These are phyloP conservation scores for Punica granatum DNA, from an alignment of 345 rosid species.

Conservation along the genomic window DNA sequence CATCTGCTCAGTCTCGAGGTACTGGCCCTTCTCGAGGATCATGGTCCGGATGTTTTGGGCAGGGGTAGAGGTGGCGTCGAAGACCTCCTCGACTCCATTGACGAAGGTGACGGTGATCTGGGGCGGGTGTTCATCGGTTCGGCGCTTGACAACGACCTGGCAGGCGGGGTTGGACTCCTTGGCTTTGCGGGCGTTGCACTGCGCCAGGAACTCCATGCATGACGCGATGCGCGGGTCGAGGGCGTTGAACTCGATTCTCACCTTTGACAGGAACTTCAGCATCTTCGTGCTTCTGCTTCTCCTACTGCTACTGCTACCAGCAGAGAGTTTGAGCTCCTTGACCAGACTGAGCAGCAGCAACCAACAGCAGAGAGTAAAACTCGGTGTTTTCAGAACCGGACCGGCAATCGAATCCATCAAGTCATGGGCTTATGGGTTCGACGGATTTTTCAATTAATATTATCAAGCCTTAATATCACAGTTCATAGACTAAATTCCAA, in stretches of 20 bases:
- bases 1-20: constrained; percentile 85
- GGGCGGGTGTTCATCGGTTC: constrained; percentile 81
- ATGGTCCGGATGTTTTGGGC: constrained; percentile 73
- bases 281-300: constrained; percentile 22
- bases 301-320: too few relatives aligned
- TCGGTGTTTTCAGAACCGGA: too few relatives aligned
- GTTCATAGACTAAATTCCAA: too few relatives aligned
- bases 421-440: too few relatives aligned
- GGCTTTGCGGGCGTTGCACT: constrained; percentile 83
- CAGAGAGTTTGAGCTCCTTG: too few relatives aligned
- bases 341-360: too few relatives aligned
- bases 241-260: constrained; percentile 73
- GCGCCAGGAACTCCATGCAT: constrained; percentile 86
- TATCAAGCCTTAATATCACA: too few relatives aligned
- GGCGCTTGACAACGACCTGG: constrained; percentile 74
- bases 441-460: too few relatives aligned
- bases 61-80: constrained; percentile 68
- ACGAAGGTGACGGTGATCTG: constrained; percentile 80
- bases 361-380: too few relatives aligned
- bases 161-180: constrained; percentile 86
- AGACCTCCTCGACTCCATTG: constrained; percentile 73
- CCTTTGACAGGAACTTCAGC: constrained; percentile 88
- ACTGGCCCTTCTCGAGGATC: constrained; percentile 76
- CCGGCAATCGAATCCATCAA: too few relatives aligned
- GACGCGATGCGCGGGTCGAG: constrained; percentile 70